Evolutionary conservation across 2,329 filamentous ascomycete species (phyloP).

Genomic region (Fusarium chaquense): DNA sequence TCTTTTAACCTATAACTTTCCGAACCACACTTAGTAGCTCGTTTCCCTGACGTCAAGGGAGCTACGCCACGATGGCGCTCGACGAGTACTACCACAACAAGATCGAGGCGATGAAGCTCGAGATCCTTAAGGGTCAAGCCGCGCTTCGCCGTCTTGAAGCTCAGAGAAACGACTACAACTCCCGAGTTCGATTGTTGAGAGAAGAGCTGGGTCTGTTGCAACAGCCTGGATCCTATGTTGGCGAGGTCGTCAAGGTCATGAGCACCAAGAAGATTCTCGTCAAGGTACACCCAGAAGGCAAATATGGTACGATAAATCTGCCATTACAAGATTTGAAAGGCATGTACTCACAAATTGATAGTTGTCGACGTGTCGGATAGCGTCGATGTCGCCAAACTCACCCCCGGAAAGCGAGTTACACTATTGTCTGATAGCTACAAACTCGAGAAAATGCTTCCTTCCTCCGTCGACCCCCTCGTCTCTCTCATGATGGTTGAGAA

Average conservation of each 20-base stretch:
- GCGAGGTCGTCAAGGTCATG: conserved; percentile 99
- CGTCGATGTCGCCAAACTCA: conserved; percentile 95
- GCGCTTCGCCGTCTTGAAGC: conserved; percentile 94
- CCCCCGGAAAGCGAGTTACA: conserved; percentile 96
- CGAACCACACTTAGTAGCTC: conserved; percentile 17
- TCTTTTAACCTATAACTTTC: background rate
- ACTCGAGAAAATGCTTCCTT: conserved; percentile 97
- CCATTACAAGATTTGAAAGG: background rate
- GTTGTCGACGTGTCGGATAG: conserved; percentile 96
- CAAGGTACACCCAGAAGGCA: conserved; percentile 98
- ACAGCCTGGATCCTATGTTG: conserved; percentile 97
- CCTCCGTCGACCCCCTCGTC: conserved; percentile 96
- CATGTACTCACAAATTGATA: conserved; percentile 53
- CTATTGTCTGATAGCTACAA: conserved; percentile 98
- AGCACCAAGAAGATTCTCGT: conserved; percentile 99
- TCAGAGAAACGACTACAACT: conserved; percentile 99
- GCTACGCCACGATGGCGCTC: conserved; percentile 83
- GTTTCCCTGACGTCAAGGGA: conserved; percentile 42
- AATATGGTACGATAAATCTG: conserved; percentile 81
- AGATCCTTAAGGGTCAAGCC: conserved; percentile 99
- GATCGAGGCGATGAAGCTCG: conserved; percentile 99
- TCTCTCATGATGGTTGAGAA: conserved; percentile 99
- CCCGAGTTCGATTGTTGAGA: conserved; percentile 89
- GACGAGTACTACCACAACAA: conserved; percentile 99
- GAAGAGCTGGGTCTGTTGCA: conserved; percentile 96